Evolutionary conservation across 108 stramenopile genomes (phyloP).

Genomic region (Schizochytrium sp.): DNA sequence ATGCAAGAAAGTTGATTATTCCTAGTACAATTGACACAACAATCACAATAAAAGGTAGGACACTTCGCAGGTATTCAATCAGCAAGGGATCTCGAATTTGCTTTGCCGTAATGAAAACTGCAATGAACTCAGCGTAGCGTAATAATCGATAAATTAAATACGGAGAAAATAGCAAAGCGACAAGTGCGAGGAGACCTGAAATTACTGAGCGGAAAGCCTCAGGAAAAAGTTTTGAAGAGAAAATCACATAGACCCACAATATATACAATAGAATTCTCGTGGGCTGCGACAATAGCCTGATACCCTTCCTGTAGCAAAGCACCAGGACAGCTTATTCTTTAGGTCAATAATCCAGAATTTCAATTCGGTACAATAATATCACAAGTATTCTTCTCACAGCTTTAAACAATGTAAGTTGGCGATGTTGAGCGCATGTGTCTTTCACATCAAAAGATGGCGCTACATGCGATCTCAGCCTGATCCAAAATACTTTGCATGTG

Average conservation of each 20-base stretch:
- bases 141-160: neutral
- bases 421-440: too few relatives aligned
- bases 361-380: too few relatives aligned
- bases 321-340: neutral
- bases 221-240: neutral
- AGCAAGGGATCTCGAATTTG: neutral
- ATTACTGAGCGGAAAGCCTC: neutral
- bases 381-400: too few relatives aligned
- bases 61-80: neutral
- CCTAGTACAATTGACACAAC: slow-evolving; percentile 2
- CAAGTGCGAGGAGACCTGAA: neutral
- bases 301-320: neutral
- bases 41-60: slow-evolving; percentile 4
- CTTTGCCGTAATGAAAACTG: neutral
- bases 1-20: slow-evolving; percentile 16
- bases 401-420: too few relatives aligned
- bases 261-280: slow-evolving; percentile 1
- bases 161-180: neutral
- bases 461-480: too few relatives aligned
- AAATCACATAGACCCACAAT: neutral
- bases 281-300: neutral
- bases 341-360: too few relatives aligned
- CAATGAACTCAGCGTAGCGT: slow-evolving; percentile 6
- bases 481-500: too few relatives aligned
- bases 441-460: too few relatives aligned